phyloP scores from a whole-genome alignment of 345 rosid species.

The Salix caprea region DNA sequence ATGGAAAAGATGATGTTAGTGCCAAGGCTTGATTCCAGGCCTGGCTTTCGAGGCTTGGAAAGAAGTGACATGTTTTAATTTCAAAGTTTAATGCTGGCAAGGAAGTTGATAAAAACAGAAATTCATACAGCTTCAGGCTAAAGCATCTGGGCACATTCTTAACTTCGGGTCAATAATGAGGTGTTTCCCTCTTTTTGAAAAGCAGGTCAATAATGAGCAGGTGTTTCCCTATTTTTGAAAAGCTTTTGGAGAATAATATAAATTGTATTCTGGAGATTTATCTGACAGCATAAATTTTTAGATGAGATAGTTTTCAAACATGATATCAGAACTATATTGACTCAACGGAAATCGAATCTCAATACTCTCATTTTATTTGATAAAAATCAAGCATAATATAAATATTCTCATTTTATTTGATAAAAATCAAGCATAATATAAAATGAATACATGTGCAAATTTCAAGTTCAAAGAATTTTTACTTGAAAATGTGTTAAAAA shows the following conservation, averaged over 20 bases:
- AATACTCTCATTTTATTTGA: no score
- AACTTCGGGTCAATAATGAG: background rate
- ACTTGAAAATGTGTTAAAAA: no score
- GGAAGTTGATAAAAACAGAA: background rate
- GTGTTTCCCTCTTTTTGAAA: no score
- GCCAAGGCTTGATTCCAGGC: background rate
- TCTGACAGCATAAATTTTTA: rapidly evolving
- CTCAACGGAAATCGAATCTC: no score
- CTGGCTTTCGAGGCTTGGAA: background rate
- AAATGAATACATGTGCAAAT: rapidly evolving
- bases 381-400: no score
- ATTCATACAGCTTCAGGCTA: background rate
- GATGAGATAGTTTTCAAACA: no score
- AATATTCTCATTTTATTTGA: no score
- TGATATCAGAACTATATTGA: no score
- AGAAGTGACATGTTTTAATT: background rate
- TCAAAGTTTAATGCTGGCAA: background rate
- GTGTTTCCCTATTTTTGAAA: no score
- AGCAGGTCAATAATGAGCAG: no score
- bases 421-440: no score
- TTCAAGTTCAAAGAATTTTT: rapidly evolving
- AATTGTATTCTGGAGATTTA: rapidly evolving
- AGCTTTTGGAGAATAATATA: background rate
- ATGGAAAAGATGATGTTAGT: background rate
- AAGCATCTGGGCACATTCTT: background rate